A percentile compares a stretch with the other conserved stretches of the same genome.
Conservation (phyloP, 2,329 filamentous ascomycete genomes). For the Phialocephala sp. region DNA sequence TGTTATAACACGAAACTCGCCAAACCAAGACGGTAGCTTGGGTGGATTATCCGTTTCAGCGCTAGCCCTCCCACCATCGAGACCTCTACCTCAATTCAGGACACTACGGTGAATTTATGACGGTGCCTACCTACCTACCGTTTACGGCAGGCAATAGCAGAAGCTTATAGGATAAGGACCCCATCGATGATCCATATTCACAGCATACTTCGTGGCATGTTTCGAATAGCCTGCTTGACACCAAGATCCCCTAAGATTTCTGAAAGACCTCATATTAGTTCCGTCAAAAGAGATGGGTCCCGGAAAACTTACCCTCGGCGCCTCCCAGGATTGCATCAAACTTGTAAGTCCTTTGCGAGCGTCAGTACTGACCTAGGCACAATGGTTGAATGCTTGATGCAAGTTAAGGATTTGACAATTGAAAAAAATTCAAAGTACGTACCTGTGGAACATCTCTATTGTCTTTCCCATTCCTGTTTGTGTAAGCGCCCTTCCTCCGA, state of each 20-base stretch:
- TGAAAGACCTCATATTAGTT: constrained; percentile 26
- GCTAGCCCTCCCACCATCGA: no score
- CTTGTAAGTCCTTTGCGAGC: constrained; percentile 54
- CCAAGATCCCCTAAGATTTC: constrained; percentile 83
- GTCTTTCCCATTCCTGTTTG: constrained; percentile 82
- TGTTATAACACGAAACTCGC: no score
- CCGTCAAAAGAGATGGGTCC: not conserved
- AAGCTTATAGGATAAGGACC: no score
- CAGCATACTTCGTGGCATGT: constrained; percentile 84
- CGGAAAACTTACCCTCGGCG: constrained; percentile 58
- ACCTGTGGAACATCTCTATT: constrained; percentile 81
- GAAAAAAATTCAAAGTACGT: not conserved
- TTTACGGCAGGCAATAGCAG: no score
- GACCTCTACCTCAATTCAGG: no score
- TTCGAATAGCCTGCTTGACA: constrained; percentile 81
- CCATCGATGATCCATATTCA: constrained; percentile 47
- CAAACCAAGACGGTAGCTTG: no score
- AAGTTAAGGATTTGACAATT: no score
- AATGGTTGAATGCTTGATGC: not conserved
- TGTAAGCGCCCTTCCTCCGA: constrained; percentile 80
- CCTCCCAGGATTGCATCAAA: constrained; percentile 81
- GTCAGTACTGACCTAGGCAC: not conserved
- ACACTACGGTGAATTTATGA: no score
- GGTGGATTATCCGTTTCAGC: no score
- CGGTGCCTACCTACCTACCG: no score